Conservation (phyloP, 345 rosid species). For the Psidium friedrichsthalianum region DNA sequence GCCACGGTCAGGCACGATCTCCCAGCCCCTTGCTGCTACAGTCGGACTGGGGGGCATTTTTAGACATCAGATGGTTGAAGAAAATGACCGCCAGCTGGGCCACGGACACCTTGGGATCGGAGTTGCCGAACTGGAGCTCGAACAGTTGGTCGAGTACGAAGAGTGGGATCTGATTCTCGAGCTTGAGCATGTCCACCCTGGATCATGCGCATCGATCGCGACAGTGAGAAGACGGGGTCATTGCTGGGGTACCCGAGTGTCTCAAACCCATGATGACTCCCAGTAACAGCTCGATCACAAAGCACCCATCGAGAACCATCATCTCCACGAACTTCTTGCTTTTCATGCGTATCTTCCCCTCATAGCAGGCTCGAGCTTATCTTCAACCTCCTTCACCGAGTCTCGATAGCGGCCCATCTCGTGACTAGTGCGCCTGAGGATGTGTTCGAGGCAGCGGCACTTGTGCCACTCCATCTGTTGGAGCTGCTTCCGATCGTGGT, state of each 20-base stretch:
- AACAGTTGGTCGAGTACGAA: slow-evolving; percentile 53
- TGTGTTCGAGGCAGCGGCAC: slow-evolving; percentile 56
- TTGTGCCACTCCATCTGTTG: slow-evolving; percentile 71
- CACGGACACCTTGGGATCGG: slow-evolving; percentile 46
- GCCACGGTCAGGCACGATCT: slow-evolving; percentile 39
- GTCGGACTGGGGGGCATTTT: slow-evolving; percentile 46
- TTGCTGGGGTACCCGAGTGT: slow-evolving; percentile 56
- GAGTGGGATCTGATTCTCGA: slow-evolving; percentile 79
- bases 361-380: slow-evolving; percentile 53
- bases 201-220: slow-evolving; percentile 78
- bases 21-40: slow-evolving; percentile 30
- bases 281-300: slow-evolving; percentile 57
- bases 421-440: slow-evolving; percentile 45
- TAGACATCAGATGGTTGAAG: slow-evolving; percentile 73
- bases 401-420: slow-evolving; percentile 40
- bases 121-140: slow-evolving; percentile 46
- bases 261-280: slow-evolving; percentile 62
- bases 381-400: slow-evolving; percentile 55
- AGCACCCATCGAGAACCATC: slow-evolving; percentile 83
- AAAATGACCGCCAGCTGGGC: slow-evolving; percentile 51
- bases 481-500: slow-evolving; percentile 54
- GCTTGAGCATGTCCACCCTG: slow-evolving; percentile 84
- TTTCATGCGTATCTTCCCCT: slow-evolving; percentile 34
- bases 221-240: slow-evolving; percentile 70
- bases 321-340: slow-evolving; percentile 68